Conservation (phyloP, 2,329 filamentous ascomycete genomes). For the Fusarium chlamydosporum region DNA sequence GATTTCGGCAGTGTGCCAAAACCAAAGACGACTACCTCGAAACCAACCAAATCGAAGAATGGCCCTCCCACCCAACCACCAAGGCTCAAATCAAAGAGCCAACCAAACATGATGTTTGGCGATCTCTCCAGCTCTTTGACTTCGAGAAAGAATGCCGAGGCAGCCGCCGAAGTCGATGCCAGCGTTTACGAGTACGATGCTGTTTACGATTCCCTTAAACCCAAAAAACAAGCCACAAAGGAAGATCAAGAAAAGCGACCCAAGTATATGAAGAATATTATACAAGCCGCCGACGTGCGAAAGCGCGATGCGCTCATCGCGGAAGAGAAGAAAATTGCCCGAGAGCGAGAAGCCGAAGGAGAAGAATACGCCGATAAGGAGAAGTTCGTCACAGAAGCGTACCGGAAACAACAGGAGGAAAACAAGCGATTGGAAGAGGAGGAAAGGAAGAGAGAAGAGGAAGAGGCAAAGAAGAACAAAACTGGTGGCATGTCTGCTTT, state of each 20-base stretch:
- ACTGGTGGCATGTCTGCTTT: conserved; percentile 81
- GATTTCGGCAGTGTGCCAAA: conserved; percentile 57
- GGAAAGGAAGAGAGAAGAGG: conserved; percentile 75
- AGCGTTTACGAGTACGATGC: conserved; percentile 89
- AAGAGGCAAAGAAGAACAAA: conserved; percentile 74
- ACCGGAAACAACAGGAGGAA: conserved; percentile 85
- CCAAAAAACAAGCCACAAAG: conserved; percentile 70
- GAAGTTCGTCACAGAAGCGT: conserved; percentile 87
- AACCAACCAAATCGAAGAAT: conserved; percentile 56
- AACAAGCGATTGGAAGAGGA: conserved; percentile 78
- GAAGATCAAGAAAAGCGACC: conserved; percentile 73
- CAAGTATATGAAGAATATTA: conserved; percentile 82
- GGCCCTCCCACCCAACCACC: conserved; percentile 57
- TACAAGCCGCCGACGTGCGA: conserved; percentile 80
- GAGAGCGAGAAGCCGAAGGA: conserved; percentile 83
- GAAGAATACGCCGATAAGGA: conserved; percentile 87
- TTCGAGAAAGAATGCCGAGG: conserved; percentile 73
- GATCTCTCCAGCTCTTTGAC: conserved; percentile 76
- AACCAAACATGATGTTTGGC: conserved; percentile 65
- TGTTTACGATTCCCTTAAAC: conserved; percentile 83
- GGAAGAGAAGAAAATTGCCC: conserved; percentile 83
- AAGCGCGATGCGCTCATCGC: conserved; percentile 84
- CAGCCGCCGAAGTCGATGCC: conserved; percentile 76
- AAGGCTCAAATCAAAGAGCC: conserved; percentile 61
- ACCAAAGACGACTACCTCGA: conserved; percentile 44